A percentile compares a stretch with the other conserved stretches of the same genome.
These are phyloP conservation scores for Rhexocercosporidium sp. DNA, from an alignment of 2,329 filamentous ascomycete species.

Conservation along the genomic window DNA sequence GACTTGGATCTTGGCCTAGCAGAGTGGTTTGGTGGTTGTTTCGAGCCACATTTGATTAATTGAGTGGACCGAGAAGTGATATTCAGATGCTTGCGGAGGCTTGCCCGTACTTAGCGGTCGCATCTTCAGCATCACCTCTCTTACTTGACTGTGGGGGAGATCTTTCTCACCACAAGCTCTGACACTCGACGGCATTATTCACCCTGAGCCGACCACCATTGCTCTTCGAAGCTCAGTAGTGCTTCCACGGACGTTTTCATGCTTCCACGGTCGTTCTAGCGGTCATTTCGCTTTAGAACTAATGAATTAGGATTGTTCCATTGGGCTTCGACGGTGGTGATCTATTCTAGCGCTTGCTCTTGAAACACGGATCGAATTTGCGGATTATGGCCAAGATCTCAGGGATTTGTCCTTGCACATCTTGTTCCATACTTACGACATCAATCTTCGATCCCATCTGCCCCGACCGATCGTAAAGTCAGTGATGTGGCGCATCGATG, in stretches of 20 bases:
- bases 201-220: neutral
- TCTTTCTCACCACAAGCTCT: neutral
- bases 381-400: neutral
- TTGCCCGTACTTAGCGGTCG: no score
- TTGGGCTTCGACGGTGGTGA: constrained; percentile 8
- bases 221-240: neutral
- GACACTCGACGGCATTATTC: neutral
- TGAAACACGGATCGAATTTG: neutral
- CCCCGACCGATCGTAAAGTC: neutral
- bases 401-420: neutral
- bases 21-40: neutral
- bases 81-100: neutral
- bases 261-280: constrained; percentile 4
- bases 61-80: neutral
- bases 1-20: neutral
- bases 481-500: neutral
- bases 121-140: neutral
- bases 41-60: neutral
- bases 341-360: neutral
- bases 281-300: neutral
- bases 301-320: neutral
- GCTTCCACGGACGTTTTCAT: neutral
- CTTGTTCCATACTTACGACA: neutral
- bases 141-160: neutral
- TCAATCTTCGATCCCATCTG: neutral